Evolutionary conservation across 2,329 filamentous ascomycete species (phyloP).

Genomic region (Talaromyces islandicus): DNA sequence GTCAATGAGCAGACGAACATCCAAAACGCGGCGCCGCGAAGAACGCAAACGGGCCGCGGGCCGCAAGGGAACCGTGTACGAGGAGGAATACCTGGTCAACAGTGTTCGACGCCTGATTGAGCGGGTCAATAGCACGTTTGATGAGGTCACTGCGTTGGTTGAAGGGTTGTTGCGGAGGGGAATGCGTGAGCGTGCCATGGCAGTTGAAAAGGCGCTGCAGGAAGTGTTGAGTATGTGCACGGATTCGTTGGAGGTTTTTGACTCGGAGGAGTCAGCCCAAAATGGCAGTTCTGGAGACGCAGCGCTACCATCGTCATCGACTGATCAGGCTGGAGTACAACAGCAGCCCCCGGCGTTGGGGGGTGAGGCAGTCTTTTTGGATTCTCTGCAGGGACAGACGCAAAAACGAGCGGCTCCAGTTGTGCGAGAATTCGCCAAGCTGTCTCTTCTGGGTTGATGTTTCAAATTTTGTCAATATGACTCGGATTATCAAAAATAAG

Average conservation of each 20-base stretch:
- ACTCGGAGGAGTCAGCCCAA: slow-evolving; percentile 21
- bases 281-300: slow-evolving; percentile 14
- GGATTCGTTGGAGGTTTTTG: slow-evolving; percentile 68
- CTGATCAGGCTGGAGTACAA: neutral
- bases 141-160: slow-evolving; percentile 69
- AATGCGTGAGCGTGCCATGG: slow-evolving; percentile 82
- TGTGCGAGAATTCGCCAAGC: slow-evolving; percentile 43
- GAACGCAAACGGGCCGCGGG: slow-evolving; percentile 92
- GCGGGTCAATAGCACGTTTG: slow-evolving; percentile 65
- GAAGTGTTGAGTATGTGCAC: slow-evolving; percentile 69
- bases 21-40: slow-evolving; percentile 81
- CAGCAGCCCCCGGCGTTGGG: slow-evolving; percentile 14
- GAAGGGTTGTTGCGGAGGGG: slow-evolving; percentile 69
- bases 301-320: slow-evolving; percentile 8
- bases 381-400: slow-evolving; percentile 33
- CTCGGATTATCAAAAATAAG: neutral
- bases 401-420: slow-evolving; percentile 41
- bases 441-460: slow-evolving; percentile 29
- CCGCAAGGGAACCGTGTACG: slow-evolving; percentile 95
- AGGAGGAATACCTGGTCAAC: slow-evolving; percentile 94
- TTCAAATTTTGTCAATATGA: neutral
- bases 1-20: slow-evolving; percentile 60
- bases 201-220: slow-evolving; percentile 65
- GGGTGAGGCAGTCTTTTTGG: slow-evolving; percentile 32
- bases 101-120: slow-evolving; percentile 78